A percentile compares a stretch with the other conserved stretches of the same genome.
Conservation (phyloP, 2,329 filamentous ascomycete species). For the Microdochium nivale region DNA sequence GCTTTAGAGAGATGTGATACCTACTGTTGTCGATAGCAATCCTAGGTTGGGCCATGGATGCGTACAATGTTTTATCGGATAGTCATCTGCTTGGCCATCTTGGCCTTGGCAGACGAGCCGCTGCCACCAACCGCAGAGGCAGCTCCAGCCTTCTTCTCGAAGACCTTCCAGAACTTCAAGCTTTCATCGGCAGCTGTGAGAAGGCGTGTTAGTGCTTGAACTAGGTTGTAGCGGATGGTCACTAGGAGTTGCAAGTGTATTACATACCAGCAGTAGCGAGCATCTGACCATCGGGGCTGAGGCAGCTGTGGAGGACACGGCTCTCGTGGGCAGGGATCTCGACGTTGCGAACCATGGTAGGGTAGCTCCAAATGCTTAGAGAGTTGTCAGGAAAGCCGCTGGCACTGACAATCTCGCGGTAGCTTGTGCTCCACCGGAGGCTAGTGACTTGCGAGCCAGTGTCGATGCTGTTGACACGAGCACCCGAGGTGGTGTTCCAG, state of each 20-base stretch:
- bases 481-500: constrained; percentile 98
- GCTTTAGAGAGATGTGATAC: constrained; percentile 20
- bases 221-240: background rate
- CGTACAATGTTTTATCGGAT: constrained; percentile 53
- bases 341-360: constrained; percentile 90
- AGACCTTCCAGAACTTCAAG: constrained; percentile 99
- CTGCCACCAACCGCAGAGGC: constrained; percentile 55
- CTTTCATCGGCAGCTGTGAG: constrained; percentile 77
- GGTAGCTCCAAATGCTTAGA: constrained; percentile 98
- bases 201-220: constrained; percentile 17
- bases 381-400: constrained; percentile 99
- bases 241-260: background rate
- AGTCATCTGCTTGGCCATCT: constrained; percentile 92
- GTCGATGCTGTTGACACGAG: constrained; percentile 97
- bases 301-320: constrained; percentile 88
- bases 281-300: constrained; percentile 97
- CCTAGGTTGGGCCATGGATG: constrained; percentile 9
- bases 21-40: constrained; percentile 16
- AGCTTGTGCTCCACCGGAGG: constrained; percentile 90
- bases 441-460: constrained; percentile 96
- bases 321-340: constrained; percentile 98
- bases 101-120: constrained; percentile 67
- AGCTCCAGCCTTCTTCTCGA: constrained; percentile 90
- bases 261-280: constrained; percentile 77
- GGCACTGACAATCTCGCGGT: constrained; percentile 96